Percentiles rank a stretch among this genome's conserved stretches.
Evolutionary conservation across 371 early-diverging fungal species (phyloP).

Genomic region (Apophysomyces variabilis): DNA sequence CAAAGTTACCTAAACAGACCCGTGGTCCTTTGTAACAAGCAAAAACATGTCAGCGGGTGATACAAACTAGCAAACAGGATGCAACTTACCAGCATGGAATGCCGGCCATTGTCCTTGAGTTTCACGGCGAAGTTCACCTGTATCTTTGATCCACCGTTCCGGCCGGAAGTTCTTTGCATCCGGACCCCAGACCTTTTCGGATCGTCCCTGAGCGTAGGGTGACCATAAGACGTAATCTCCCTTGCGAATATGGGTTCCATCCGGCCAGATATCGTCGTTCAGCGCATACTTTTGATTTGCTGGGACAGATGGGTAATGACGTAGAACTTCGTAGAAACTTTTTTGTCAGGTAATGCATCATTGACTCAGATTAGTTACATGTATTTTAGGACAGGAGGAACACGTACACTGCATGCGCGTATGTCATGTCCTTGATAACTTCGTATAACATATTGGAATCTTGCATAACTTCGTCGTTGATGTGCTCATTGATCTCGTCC

Average conservation of each 20-base stretch:
- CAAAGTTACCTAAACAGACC: constrained; percentile 20
- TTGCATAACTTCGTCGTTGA: constrained; percentile 33
- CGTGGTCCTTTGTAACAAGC: constrained; percentile 13
- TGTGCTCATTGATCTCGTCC: constrained; percentile 55
- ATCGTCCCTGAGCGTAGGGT: constrained; percentile 59
- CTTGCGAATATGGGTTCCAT: constrained; percentile 64
- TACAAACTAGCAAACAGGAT: not conserved
- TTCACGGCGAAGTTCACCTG: constrained; percentile 32
- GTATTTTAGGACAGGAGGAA: constrained; percentile 19
- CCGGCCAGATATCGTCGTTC: constrained; percentile 71
- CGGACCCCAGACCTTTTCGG: constrained; percentile 60
- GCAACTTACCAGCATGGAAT: constrained; percentile 58
- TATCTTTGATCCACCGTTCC: constrained; percentile 56
- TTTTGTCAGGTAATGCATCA: constrained; percentile 30
- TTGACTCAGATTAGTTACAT: constrained; percentile 35
- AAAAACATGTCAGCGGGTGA: not conserved
- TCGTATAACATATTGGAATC: constrained; percentile 46
- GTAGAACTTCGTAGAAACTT: constrained; percentile 63
- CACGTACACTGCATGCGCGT: constrained; percentile 59
- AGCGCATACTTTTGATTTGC: constrained; percentile 65
- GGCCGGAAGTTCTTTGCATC: constrained; percentile 64
- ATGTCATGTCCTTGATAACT: constrained; percentile 54
- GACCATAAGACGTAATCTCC: constrained; percentile 59
- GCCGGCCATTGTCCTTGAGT: constrained; percentile 41
- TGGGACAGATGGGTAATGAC: constrained; percentile 78